phyloP scores from a whole-genome alignment of 192 early-diverging fungal genomes.

The Linnemannia exigua region DNA sequence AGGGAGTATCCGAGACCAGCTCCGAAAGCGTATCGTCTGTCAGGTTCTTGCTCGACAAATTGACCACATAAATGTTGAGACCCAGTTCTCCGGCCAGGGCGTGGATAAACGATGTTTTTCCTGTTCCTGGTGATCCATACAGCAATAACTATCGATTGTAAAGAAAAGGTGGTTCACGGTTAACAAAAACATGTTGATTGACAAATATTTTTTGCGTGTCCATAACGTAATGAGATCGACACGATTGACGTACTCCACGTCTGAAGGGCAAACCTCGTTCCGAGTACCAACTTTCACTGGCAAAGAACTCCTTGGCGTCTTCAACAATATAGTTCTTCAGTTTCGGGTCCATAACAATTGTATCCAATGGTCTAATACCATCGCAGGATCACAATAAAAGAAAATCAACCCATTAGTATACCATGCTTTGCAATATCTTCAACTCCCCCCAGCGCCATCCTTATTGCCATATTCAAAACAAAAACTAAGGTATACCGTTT shows the following conservation, averaged over 20 bases:
- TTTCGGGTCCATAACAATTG: slow-evolving; percentile 66
- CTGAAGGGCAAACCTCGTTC: slow-evolving; percentile 75
- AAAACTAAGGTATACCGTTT: slow-evolving; percentile 27
- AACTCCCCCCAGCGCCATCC: background rate
- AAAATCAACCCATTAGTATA: background rate
- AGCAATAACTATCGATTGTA: slow-evolving; percentile 59
- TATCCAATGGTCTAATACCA: slow-evolving; percentile 60
- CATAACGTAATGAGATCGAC: background rate
- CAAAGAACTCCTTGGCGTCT: slow-evolving; percentile 67
- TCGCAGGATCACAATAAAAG: background rate
- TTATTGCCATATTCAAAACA: background rate
- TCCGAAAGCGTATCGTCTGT: slow-evolving; percentile 73
- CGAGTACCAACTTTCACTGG: slow-evolving; percentile 69
- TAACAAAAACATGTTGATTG: background rate
- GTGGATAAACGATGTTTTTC: slow-evolving; percentile 78
- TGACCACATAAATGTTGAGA: slow-evolving; percentile 82
- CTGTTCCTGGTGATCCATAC: slow-evolving; percentile 80
- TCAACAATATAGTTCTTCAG: slow-evolving; percentile 61
- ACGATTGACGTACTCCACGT: slow-evolving; percentile 59
- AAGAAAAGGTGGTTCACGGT: background rate
- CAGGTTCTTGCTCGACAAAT: slow-evolving; percentile 71
- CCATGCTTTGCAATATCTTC: background rate
- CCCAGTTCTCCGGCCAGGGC: slow-evolving; percentile 81
- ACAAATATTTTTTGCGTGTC: background rate
- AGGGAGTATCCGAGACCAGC: slow-evolving; percentile 63